Conservation (phyloP, 2,329 filamentous ascomycete species). For the Penicillium sclerotiorum region DNA sequence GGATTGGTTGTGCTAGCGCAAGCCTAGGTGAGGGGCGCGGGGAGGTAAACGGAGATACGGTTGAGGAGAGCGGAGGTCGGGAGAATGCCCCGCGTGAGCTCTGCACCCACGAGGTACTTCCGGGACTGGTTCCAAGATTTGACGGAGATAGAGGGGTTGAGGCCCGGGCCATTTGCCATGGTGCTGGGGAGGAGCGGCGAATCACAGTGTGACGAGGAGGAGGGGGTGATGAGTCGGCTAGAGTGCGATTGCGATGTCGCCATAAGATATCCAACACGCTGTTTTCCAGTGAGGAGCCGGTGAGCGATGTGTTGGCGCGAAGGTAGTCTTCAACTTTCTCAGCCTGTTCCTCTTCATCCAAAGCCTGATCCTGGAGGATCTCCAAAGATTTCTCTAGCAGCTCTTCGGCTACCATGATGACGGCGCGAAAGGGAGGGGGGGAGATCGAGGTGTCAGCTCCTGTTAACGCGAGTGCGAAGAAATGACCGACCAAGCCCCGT, state of each 20-base stretch:
- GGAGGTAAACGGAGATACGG: constrained; percentile 88
- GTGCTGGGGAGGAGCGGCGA: constrained; percentile 86
- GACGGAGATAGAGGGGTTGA: constrained; percentile 82
- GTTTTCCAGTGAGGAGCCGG: constrained; percentile 80
- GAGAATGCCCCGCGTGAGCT: constrained; percentile 72
- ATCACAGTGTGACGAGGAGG: constrained; percentile 87
- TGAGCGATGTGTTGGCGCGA: constrained; percentile 73
- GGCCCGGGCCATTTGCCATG: constrained; percentile 78
- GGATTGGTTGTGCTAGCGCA: constrained; percentile 88
- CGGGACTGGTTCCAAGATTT: constrained; percentile 73
- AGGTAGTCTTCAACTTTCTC: constrained; percentile 87
- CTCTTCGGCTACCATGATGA: constrained; percentile 85
- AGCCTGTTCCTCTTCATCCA: constrained; percentile 94
- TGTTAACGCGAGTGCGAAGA: constrained; percentile 6
- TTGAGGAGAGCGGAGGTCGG: constrained; percentile 73
- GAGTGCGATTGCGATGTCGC: constrained; percentile 52
- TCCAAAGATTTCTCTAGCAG: constrained; percentile 90
- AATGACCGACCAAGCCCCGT: background rate
- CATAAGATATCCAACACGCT: constrained; percentile 87
- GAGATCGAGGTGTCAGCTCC: constrained; percentile 12
- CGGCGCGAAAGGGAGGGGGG: constrained; percentile 8
- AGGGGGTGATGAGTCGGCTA: constrained; percentile 72
- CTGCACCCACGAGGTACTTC: constrained; percentile 77
- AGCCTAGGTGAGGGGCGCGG: constrained; percentile 90
- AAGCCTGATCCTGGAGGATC: constrained; percentile 75